These are phyloP conservation scores for Mycena venus DNA, from an alignment of 768 basidiomycete species.

Conservation along the genomic window DNA sequence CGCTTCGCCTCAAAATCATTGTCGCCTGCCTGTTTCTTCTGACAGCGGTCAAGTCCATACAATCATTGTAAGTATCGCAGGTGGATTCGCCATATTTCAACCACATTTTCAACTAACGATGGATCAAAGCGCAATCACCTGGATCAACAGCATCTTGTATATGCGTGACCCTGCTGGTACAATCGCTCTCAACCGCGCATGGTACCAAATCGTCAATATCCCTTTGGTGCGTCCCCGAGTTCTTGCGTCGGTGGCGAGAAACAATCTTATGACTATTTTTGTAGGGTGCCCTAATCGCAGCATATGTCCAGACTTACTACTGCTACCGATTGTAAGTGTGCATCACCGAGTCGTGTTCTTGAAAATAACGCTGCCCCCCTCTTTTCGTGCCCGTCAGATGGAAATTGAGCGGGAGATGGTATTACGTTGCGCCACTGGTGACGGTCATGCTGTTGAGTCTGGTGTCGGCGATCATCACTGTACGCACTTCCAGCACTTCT, in stretches of 20 bases:
- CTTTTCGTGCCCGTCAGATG: not conserved
- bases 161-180: slow-evolving; percentile 8
- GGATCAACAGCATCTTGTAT: slow-evolving; percentile 18
- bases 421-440: not conserved
- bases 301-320: slow-evolving; percentile 12
- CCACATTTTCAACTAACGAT: not conserved
- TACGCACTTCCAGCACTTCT: not conserved
- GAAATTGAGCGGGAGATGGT: slow-evolving; percentile 13
- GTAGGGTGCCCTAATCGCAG: not conserved
- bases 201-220: slow-evolving; percentile 9
- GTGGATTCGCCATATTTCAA: not conserved
- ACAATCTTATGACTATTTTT: not conserved
- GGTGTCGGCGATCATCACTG: slow-evolving; percentile 9
- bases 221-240: slow-evolving; percentile 3
- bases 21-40: slow-evolving; percentile 9
- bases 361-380: too few species aligned
- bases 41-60: not conserved
- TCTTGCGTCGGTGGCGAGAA: not conserved
- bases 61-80: slow-evolving; percentile 5
- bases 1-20: not conserved
- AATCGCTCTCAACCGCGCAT: not conserved
- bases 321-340: slow-evolving; percentile 10
- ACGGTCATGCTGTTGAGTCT: slow-evolving; percentile 1
- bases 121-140: slow-evolving; percentile 1
- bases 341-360: too few species aligned